Conservation (phyloP, 805 yeast species). For the Candida orba region DNA sequence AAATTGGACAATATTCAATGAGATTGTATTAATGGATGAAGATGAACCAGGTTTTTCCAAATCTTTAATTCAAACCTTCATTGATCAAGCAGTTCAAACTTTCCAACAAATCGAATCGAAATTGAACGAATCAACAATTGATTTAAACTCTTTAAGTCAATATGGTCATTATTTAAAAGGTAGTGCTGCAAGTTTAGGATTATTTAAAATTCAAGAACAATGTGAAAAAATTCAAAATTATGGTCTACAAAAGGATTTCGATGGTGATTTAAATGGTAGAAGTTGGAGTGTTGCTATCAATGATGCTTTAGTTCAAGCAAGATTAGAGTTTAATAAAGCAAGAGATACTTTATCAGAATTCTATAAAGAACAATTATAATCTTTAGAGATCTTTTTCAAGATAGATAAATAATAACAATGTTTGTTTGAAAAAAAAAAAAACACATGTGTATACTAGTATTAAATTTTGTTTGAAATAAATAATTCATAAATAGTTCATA, state of each 20-base stretch:
- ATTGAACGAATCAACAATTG: conserved; percentile 28
- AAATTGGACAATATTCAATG: conserved; percentile 84
- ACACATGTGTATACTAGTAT: too few species aligned
- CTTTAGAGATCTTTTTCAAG: not conserved
- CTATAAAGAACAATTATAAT: conserved; percentile 32
- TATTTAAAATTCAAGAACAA: conserved; percentile 70
- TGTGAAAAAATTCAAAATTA: conserved; percentile 93
- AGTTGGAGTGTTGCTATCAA: conserved; percentile 32
- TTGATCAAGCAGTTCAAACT: conserved; percentile 82
- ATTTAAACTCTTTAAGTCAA: conserved; percentile 53
- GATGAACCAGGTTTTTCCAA: conserved; percentile 89
- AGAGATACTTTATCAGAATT: conserved; percentile 45
- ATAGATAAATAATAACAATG: not conserved
- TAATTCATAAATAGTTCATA: too few species aligned
- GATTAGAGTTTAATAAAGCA: conserved; percentile 43
- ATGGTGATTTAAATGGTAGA: conserved; percentile 20
- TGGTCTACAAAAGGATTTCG: conserved; percentile 42
- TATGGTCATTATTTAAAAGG: conserved; percentile 94
- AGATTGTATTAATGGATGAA: conserved; percentile 90
- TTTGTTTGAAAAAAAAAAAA: too few species aligned
- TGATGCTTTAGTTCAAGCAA: conserved; percentile 47
- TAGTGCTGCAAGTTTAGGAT: conserved; percentile 89
- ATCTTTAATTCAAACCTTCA: conserved; percentile 72
- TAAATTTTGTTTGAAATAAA: too few species aligned
- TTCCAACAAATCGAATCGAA: conserved; percentile 58